These are phyloP conservation scores for Xylaria intraflava DNA, from an alignment of 495 filamentous ascomycete species.

Conservation along the genomic window DNA sequence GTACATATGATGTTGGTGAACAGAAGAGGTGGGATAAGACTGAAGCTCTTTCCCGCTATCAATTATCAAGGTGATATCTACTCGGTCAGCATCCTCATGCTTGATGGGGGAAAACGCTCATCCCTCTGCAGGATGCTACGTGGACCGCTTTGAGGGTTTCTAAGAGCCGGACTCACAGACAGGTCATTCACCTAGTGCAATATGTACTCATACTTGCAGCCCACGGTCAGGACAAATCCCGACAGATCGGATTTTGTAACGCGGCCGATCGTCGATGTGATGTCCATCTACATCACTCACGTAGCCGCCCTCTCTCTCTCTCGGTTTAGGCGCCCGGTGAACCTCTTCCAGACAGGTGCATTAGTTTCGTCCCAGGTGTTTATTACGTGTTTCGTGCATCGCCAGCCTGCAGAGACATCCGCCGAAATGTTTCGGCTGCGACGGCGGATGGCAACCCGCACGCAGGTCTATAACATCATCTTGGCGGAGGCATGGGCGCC, in stretches of 20 bases:
- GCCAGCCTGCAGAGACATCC: conserved; percentile 9
- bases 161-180: neutral
- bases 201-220: neutral
- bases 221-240: neutral
- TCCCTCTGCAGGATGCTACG: neutral
- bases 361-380: conserved; percentile 16
- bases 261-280: too few species aligned
- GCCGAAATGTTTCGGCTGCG: conserved; percentile 9
- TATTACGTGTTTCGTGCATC: conserved; percentile 15
- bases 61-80: too few species aligned
- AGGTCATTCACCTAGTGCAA: too few species aligned
- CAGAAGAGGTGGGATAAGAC: too few species aligned
- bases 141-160: neutral
- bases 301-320: too few species aligned
- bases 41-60: too few species aligned
- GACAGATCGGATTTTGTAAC: neutral
- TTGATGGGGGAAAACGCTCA: too few species aligned
- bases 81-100: too few species aligned
- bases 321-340: neutral
- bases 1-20: too few species aligned
- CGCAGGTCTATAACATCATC: neutral
- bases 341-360: conserved; percentile 9
- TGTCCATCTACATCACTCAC: too few species aligned
- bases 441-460: conserved; percentile 4
- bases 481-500: neutral